A percentile compares a stretch with the other conserved stretches of the same genome.
Conservation (phyloP, 192 early-diverging fungal species). For the Geranomyces variabilis region DNA sequence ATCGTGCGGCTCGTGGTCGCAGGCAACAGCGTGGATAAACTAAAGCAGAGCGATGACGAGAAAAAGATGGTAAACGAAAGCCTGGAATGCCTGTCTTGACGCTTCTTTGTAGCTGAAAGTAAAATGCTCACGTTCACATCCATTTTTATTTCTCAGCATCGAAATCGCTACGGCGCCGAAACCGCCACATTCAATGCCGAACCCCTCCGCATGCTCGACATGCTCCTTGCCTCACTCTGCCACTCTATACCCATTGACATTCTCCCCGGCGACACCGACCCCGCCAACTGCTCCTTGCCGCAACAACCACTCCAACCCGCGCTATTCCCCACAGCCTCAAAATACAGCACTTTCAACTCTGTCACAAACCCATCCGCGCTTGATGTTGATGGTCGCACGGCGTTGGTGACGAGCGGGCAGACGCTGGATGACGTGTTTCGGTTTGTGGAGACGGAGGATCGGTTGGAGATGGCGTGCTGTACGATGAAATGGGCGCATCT, state of each 20-base stretch:
- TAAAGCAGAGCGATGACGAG: conserved; percentile 34
- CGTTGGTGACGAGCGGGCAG: conserved; percentile 86
- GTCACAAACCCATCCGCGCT: conserved; percentile 83
- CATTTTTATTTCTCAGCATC: not conserved
- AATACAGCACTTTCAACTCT: conserved; percentile 65
- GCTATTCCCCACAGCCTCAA: conserved; percentile 65
- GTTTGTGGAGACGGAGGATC: conserved; percentile 61
- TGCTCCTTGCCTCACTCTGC: conserved; percentile 65
- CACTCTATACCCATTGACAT: conserved; percentile 69
- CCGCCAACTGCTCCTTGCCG: conserved; percentile 76
- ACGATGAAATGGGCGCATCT: conserved; percentile 85
- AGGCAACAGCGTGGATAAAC: conserved; percentile 67
- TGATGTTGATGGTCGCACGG: conserved; percentile 68
- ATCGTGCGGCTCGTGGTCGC: conserved; percentile 78
- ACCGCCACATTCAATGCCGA: conserved; percentile 41
- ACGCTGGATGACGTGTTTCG: conserved; percentile 82
- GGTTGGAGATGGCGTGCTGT: conserved; percentile 71
- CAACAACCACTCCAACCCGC: conserved; percentile 82
- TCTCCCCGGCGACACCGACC: conserved; percentile 83
- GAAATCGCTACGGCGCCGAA: conserved; percentile 22
- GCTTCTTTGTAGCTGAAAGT: not conserved
- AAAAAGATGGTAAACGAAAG: conserved; percentile 47
- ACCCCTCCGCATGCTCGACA: conserved; percentile 64
- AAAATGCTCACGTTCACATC: not conserved
- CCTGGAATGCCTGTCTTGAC: not conserved